Conservation (phyloP, 2,329 filamentous ascomycete genomes). For the Gnomoniopsis sp. region DNA sequence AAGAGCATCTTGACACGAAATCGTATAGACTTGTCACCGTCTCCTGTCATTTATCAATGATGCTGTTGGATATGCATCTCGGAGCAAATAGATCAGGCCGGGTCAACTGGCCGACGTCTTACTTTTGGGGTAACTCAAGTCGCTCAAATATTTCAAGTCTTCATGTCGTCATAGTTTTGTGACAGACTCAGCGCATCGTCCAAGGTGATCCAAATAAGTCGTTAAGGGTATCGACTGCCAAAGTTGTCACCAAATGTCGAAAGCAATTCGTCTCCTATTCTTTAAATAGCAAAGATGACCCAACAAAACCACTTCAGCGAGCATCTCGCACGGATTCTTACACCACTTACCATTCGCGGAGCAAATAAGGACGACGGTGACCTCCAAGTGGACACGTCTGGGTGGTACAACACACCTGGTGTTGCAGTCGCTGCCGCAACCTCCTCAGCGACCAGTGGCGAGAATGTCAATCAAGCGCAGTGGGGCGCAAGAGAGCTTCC, state of each 20-base stretch:
- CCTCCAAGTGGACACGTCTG: neutral
- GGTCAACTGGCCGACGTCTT: too few relatives aligned
- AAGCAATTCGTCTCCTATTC: neutral
- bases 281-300: neutral
- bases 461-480: neutral
- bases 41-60: too few relatives aligned
- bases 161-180: too few relatives aligned
- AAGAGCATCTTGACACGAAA: too few relatives aligned
- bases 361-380: neutral
- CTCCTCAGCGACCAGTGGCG: neutral
- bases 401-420: conserved; percentile 12
- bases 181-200: too few relatives aligned
- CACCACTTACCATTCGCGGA: neutral
- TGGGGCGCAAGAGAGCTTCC: conserved; percentile 8
- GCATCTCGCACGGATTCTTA: conserved; percentile 3
- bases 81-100: too few relatives aligned
- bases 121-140: too few relatives aligned
- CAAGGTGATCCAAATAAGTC: too few relatives aligned
- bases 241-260: neutral
- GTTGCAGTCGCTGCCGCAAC: conserved; percentile 6
- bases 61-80: too few relatives aligned
- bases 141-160: too few relatives aligned
- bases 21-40: too few relatives aligned
- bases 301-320: neutral
- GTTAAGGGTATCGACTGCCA: too few relatives aligned